These are phyloP conservation scores for Xylariaceae sp. DNA, from an alignment of 2,329 filamentous ascomycete genomes.

Conservation along the genomic window DNA sequence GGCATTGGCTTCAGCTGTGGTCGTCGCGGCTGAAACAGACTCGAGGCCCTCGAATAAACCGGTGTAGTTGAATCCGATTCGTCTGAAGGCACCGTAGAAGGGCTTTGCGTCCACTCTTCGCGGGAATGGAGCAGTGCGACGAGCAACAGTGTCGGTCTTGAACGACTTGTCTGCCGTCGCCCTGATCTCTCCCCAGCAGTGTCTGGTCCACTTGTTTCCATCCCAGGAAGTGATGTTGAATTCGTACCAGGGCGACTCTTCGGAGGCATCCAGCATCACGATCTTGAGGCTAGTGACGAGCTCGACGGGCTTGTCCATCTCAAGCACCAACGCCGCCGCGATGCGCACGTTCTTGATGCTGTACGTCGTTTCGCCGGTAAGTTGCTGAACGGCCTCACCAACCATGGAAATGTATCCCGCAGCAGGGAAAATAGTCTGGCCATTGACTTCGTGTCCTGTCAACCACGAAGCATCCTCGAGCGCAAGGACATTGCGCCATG, in stretches of 20 bases:
- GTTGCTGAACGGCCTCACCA: background rate
- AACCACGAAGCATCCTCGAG: conserved; percentile 1
- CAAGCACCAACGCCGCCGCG: background rate
- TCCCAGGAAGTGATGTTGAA: conserved; percentile 1
- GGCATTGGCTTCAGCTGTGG: background rate
- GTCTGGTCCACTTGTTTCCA: background rate
- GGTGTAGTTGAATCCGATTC: background rate
- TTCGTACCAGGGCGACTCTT: background rate
- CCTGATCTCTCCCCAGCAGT: background rate
- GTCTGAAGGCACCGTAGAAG: background rate
- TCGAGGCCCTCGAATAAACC: background rate
- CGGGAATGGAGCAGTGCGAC: background rate
- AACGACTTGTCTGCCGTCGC: background rate
- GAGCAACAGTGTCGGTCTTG: background rate
- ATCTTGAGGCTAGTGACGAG: background rate
- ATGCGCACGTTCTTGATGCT: conserved; percentile 1
- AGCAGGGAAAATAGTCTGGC: background rate
- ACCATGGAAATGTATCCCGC: conserved; percentile 3
- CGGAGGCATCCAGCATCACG: background rate
- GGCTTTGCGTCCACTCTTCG: background rate
- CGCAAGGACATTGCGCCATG: background rate
- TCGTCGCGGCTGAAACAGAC: background rate
- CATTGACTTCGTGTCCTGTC: background rate
- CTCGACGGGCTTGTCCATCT: background rate
- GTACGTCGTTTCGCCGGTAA: background rate